Evolutionary conservation across 1,284 basidiomycete species (phyloP).

Genomic region (Rhodotorula sp.): DNA sequence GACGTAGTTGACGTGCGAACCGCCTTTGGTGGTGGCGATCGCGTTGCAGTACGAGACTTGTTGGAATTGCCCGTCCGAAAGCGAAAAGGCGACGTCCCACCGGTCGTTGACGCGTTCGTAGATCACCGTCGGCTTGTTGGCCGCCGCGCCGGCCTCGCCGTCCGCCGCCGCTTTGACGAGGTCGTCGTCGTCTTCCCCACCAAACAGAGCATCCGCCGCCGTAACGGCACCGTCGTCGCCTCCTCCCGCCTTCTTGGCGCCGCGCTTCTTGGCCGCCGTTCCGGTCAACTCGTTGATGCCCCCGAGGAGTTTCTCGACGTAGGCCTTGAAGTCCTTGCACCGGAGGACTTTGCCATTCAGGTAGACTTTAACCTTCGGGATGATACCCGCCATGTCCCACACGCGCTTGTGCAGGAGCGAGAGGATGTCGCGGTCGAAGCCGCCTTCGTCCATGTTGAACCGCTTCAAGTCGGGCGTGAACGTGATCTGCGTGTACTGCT

Average conservation of each 20-base stretch:
- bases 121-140: conserved; percentile 71
- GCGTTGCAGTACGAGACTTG: conserved; percentile 98
- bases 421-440: conserved; percentile 89
- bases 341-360: conserved; percentile 86
- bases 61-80: conserved; percentile 81
- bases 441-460: conserved; percentile 74
- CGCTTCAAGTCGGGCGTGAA: conserved; percentile 90
- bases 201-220: conserved; percentile 26
- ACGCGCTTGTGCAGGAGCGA: conserved; percentile 91
- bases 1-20: conserved; percentile 85
- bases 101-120: conserved; percentile 76
- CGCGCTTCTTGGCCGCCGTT: conserved; percentile 15
- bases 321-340: conserved; percentile 95
- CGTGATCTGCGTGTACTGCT: conserved; percentile 58
- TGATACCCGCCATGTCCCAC: conserved; percentile 94
- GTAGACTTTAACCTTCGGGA: conserved; percentile 88
- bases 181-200: conserved; percentile 36
- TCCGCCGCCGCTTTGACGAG: conserved; percentile 63
- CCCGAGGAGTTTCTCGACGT: conserved; percentile 82
- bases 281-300: conserved; percentile 50
- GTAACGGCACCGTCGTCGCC: conserved; percentile 52
- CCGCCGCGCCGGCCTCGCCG: conserved; percentile 55
- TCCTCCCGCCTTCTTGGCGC: background rate
- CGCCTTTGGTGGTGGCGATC: conserved; percentile 95
- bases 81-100: conserved; percentile 95